These are phyloP conservation scores for Russula sp. DNA, from an alignment of 768 basidiomycete genomes.

Conservation along the genomic window DNA sequence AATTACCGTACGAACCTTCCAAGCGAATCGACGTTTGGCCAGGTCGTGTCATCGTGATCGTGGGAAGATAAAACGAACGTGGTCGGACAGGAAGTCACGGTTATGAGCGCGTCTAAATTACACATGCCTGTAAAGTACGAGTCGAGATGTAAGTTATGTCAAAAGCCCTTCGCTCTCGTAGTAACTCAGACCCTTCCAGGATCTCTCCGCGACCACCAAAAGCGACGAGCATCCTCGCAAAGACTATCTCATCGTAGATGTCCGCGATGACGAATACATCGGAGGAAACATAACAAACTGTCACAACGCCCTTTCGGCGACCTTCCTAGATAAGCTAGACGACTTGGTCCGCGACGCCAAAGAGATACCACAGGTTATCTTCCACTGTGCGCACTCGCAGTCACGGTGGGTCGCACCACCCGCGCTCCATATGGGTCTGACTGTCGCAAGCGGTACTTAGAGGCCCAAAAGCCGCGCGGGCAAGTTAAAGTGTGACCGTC, in stretches of 20 bases:
- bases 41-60: background rate
- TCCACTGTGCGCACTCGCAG: conserved; percentile 77
- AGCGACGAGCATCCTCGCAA: conserved; percentile 50
- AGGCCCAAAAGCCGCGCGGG: conserved; percentile 73
- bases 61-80: background rate
- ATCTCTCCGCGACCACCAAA: conserved; percentile 67
- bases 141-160: conserved; percentile 27
- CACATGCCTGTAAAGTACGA: too few species aligned
- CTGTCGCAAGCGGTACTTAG: conserved; percentile 33
- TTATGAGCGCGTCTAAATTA: too few species aligned
- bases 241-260: conserved; percentile 76
- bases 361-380: conserved; percentile 57
- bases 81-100: background rate
- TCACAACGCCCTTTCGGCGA: conserved; percentile 53
- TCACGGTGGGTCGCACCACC: conserved; percentile 47
- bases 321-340: conserved; percentile 58
- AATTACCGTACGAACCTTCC: too few species aligned
- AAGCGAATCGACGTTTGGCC: too few species aligned
- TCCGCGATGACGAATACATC: conserved; percentile 73
- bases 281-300: conserved; percentile 75
- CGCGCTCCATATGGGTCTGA: background rate
- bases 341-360: conserved; percentile 55
- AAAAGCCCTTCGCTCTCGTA: too few species aligned
- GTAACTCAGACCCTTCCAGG: conserved; percentile 35
- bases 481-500: conserved; percentile 30